phyloP scores from a whole-genome alignment of 306 rosid genomes.

The Pterocarpus macrocarpus region DNA sequence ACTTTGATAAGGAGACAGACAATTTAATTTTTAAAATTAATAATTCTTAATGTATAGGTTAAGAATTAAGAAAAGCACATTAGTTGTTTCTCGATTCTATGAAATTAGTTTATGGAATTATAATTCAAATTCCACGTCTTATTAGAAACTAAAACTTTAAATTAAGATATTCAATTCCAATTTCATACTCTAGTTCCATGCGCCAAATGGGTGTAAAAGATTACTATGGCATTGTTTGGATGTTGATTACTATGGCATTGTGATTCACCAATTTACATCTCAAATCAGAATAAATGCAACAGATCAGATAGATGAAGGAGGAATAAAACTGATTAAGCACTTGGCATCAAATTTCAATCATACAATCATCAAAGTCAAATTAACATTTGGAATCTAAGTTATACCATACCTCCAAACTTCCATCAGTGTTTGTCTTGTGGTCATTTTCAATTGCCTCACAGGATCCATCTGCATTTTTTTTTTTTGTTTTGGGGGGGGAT shows the following conservation, averaged over 20 bases:
- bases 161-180: neutral
- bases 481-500: neutral
- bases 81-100: neutral
- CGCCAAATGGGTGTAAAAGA: neutral
- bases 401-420: constrained; percentile 60
- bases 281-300: neutral
- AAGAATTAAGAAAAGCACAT: neutral
- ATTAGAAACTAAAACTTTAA: too few species aligned
- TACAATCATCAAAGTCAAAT: neutral
- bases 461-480: constrained; percentile 51
- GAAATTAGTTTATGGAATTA: neutral
- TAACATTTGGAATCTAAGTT: constrained; percentile 1
- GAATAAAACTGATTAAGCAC: neutral
- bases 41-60: neutral
- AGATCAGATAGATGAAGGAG: neutral
- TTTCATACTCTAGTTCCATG: neutral
- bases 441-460: constrained; percentile 56
- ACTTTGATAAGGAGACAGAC: neutral
- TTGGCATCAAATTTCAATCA: constrained; percentile 21
- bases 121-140: too few species aligned
- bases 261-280: constrained; percentile 1
- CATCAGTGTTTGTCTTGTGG: constrained; percentile 55
- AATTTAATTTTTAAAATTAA: neutral
- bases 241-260: too few species aligned
- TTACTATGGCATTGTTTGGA: neutral